Evolutionary conservation across 129 eudicot genomes (phyloP).

Genomic region (Arctium minus): DNA sequence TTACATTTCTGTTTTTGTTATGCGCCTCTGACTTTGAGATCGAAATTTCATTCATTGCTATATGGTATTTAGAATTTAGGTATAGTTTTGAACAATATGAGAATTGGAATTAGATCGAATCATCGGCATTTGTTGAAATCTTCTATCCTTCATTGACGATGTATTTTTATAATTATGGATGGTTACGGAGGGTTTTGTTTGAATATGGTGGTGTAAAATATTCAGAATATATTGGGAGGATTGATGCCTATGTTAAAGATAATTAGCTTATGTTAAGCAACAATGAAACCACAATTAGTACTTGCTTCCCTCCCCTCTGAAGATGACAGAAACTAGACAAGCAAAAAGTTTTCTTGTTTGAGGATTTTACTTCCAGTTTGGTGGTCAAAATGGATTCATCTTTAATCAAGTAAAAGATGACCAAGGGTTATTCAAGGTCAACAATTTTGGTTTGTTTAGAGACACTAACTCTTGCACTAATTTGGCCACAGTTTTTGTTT

Average conservation of each 20-base stretch:
- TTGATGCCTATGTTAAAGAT: not conserved
- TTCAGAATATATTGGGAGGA: not conserved
- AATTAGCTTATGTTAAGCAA: not conserved
- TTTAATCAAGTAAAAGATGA: conserved; percentile 7
- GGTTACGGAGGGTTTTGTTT: not conserved
- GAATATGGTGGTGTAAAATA: not conserved
- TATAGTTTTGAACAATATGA: not conserved
- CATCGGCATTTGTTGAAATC: not conserved
- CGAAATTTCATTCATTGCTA: not conserved
- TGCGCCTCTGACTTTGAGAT: not conserved
- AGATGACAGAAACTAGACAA: not conserved
- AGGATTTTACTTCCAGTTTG: not conserved
- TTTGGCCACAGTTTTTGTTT: not conserved
- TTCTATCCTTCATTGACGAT: not conserved
- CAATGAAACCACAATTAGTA: not conserved
- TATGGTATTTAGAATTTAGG: conserved; percentile 4
- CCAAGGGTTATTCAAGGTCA: not conserved
- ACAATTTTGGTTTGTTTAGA: not conserved
- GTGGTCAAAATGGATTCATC: conserved; percentile 3
- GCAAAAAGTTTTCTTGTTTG: not conserved
- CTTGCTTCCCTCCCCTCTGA: not conserved
- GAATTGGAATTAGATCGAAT: conserved; percentile 10
- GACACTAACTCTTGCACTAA: not conserved
- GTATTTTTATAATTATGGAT: not conserved
- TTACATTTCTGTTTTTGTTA: not conserved